Evolutionary conservation across 257 asterid species (phyloP), one percentile per base, ranked within the genome.

Genomic region (Penstemon newberryi): DNA sequence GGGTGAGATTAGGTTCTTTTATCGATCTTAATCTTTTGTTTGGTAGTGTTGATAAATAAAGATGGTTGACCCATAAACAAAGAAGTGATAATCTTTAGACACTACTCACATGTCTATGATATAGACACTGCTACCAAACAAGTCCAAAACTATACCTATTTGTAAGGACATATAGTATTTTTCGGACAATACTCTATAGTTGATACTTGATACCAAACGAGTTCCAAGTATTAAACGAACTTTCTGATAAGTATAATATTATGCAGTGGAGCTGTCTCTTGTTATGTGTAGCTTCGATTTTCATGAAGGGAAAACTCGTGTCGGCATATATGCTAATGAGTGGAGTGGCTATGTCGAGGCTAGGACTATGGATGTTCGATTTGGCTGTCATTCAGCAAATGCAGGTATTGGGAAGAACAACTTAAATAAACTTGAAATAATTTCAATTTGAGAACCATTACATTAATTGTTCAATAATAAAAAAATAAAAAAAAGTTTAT

Each of bases 311-410:
- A 8, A 81, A 82, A 60, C 36, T 64, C 37, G 6, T 64, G 7
- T 82, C 97, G 6, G 91, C 94, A 0, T 90, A 82, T 77, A 45
- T 84, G 71, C 81, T 90, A 50, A 87, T 93, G 96, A 79, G 78
- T 19, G 99, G 99, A 50, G 99, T 93, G 60, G 94, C 94, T 8
- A 73, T 69, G 8, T 93, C 99, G 7, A 94, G 99, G 46, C 89
- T 93, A n/a, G 99, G 99, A 7, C 79, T 93, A 18, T 93, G 97
- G 97, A 87, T 85, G 94, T 93, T 93, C 45, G 99, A 90, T 77
- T 73, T 93, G 56, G 73, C 97, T 0, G 97, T 88, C 73, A 87
- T 93, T 77, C 97, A 93, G 70, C 96, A 88, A 83, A 90, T 93
- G 97, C 99, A 93, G 96, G 99, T 81, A 58, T 5, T 65, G 2